Evolutionary conservation across 1,284 basidiomycete genomes (phyloP), one percentile per base, ranked within the genome.

Genomic region (Ganoderma leucocontextum): DNA sequence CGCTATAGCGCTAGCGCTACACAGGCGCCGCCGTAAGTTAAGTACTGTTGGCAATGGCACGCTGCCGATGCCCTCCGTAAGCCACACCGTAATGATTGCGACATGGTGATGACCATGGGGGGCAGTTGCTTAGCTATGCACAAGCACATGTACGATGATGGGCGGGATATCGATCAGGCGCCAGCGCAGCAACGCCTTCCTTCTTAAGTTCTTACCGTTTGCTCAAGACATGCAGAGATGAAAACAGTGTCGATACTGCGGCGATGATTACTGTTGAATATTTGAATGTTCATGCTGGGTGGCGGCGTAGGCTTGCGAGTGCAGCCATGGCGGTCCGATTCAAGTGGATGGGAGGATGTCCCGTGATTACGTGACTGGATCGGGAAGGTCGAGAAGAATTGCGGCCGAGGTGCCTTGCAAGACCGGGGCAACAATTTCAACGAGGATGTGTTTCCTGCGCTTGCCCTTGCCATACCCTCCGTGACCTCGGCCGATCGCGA

Each of bases 281-380:
- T n/a, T n/a, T n/a, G n/a, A 29, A 29, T 29, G 29, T 2, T 22
- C n/a, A 22, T 9, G n/a, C 10, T 22, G 2, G 47, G n/a, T 25
- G 47, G 47, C 52, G 29, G 52, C 29, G 52, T 22, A n/a, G n/a
- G n/a, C n/a, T 49, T 35, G 52, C 52, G 15, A 55, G 29, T 15
- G 25, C 4, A 13, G 25, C n/a, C n/a, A n/a, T 35, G 52, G 52
- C 52, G 52, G 52, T 33, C 52, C 49, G 49, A 3, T 29, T 44
- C 44, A n/a, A n/a, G n/a, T n/a, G 44, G 44, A 6, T 12, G 4
- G 39, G 39, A 13, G 19, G 19, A 19, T 47, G 19, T 60, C 69
- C 69, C 59, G 71, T 72, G 71, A 72, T 72, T 72, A 72, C 69
- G 71, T 72, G 69, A 72, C 62, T 44, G 60, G 36, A 17, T 64